A percentile compares a stretch with the other conserved stretches of the same genome.
phyloP scores from a whole-genome alignment of 2,329 filamentous ascomycete species.

The Canariomyces notabilis region DNA sequence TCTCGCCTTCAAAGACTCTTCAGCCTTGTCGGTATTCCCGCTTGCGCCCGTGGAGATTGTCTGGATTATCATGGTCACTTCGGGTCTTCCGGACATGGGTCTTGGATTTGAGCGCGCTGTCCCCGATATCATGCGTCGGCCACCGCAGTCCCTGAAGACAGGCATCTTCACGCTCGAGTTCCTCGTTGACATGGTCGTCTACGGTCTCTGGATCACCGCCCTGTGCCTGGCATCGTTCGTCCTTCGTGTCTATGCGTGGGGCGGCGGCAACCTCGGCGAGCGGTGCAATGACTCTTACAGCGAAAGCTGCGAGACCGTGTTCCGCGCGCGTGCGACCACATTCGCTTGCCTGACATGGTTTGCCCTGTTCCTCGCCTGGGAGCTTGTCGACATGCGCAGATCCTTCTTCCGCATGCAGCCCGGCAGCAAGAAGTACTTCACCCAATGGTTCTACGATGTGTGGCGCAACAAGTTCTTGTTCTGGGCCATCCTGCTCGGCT shows the following conservation, averaged over 20 bases:
- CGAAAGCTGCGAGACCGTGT: slow-evolving; percentile 50
- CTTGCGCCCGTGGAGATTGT: slow-evolving; percentile 69
- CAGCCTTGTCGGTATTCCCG: slow-evolving; percentile 60
- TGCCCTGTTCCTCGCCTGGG: slow-evolving; percentile 65
- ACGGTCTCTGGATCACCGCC: slow-evolving; percentile 58
- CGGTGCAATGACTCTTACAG: slow-evolving; percentile 55
- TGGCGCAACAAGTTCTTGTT: slow-evolving; percentile 66
- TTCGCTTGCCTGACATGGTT: slow-evolving; percentile 66
- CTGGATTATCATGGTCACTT: slow-evolving; percentile 73
- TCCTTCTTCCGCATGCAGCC: slow-evolving; percentile 64
- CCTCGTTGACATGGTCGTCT: slow-evolving; percentile 62
- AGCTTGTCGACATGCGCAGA: slow-evolving; percentile 65
- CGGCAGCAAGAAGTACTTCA: slow-evolving; percentile 43
- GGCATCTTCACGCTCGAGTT: slow-evolving; percentile 64
- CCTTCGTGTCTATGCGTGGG: slow-evolving; percentile 51
- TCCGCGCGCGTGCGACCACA: slow-evolving; percentile 63
- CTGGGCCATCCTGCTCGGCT: slow-evolving; percentile 56
- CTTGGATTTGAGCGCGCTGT: slow-evolving; percentile 66
- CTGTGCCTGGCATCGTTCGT: slow-evolving; percentile 60
- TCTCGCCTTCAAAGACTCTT: slow-evolving; percentile 60
- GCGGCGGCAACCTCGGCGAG: slow-evolving; percentile 44
- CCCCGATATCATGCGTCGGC: slow-evolving; percentile 61
- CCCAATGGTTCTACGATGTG: slow-evolving; percentile 52
- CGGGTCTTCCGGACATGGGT: slow-evolving; percentile 65
- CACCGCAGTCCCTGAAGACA: slow-evolving; percentile 55